Base-by-base conservation (phyloP, 1,139 yeast genomes). In the Hyphopichia fennica region DNA sequence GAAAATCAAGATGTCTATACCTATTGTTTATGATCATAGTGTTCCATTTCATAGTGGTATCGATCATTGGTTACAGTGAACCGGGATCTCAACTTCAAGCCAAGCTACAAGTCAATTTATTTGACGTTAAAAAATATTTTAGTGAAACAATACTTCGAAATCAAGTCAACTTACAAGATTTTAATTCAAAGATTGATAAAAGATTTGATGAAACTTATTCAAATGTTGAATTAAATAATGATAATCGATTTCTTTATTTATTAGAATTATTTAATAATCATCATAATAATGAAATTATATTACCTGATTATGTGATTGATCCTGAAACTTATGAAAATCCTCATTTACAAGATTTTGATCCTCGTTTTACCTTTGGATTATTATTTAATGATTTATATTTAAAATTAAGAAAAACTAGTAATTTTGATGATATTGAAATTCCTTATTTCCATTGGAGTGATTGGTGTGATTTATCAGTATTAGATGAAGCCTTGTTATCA, bases 401-500 rank as follows among this genome's bases (percentile, higher is more conserved):
- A 34, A 42, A 39, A 30, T 25, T 54, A 13, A 19, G 23, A 18
- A 27, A 18, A 29, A n/a, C 16, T 11, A 40, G 13, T 14, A 19
- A 45, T 13, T 23, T 45, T 25, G 36, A 40, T n/a, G 40, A 41
- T n/a, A 32, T 46, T 5, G 45, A 42, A 14, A 35, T 65, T 8
- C 64, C 71, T 0, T 50, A 48, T 33, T 69, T 69, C 49, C 72
- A 69, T 46, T 69, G 74, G 74, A 54, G 61, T 17, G 75, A 69
- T 46, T 69, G 61, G 51, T 49, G 52, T 7, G 69, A 68, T 45
- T 49, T 65, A 43, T 53, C 70, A 4, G 35, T 35, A 4, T 49
- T 69, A 16, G 53, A 65, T 37, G 41, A 51, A n/a, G 50, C 49
- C 41, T 49, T 48, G 18, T 47, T 57, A 20, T 43, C 39, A 5